These are phyloP conservation scores for Coprinellus micaceus DNA, from an alignment of 768 basidiomycete genomes.

Conservation along the genomic window DNA sequence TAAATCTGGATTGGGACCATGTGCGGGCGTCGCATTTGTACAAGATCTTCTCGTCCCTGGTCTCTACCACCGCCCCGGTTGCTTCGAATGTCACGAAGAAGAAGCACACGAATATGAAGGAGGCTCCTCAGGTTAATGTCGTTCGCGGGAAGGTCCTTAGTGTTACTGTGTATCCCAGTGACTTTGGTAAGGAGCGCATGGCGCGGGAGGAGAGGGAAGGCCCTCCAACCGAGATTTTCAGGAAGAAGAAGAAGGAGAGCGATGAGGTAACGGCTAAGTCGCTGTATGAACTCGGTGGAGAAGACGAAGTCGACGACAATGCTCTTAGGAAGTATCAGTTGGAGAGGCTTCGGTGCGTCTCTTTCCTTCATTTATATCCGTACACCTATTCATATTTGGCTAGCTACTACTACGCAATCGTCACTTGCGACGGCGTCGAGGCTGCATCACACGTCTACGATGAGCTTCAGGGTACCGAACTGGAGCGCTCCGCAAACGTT, in stretches of 20 bases:
- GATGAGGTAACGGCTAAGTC: conserved; percentile 63
- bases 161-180: conserved; percentile 86
- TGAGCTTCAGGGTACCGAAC: conserved; percentile 91
- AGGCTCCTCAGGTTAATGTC: conserved; percentile 24
- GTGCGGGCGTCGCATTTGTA: conserved; percentile 85
- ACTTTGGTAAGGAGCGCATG: conserved; percentile 88
- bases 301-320: conserved; percentile 83
- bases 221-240: conserved; percentile 83
- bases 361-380: background rate
- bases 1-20: conserved; percentile 98
- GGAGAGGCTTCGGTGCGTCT: conserved; percentile 78
- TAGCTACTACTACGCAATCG: conserved; percentile 95
- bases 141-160: conserved; percentile 66
- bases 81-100: conserved; percentile 18
- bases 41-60: conserved; percentile 87
- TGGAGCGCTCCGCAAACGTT: conserved; percentile 94
- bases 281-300: conserved; percentile 63
- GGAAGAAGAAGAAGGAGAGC: conserved; percentile 38
- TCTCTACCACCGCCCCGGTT: conserved; percentile 56
- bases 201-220: conserved; percentile 86
- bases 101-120: conserved; percentile 10
- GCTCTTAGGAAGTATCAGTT: conserved; percentile 89
- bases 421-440: conserved; percentile 77
- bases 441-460: conserved; percentile 76
- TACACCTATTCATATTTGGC: background rate